Conservation (phyloP, 208 protist species). For the Naegleria lovaniensis region DNA sequence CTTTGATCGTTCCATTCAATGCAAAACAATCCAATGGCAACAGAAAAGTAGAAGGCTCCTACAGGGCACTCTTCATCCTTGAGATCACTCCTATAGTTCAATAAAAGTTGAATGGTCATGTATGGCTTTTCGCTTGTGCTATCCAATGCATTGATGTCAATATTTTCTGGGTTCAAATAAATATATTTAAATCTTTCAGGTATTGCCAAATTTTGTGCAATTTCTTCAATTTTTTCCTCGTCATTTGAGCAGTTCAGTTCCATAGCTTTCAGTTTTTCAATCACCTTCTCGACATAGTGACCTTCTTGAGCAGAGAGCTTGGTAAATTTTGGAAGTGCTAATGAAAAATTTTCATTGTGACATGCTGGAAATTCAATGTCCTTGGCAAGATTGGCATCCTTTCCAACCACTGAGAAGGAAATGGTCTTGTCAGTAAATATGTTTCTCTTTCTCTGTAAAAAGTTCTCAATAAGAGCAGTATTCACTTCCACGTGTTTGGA, state of each 20-base stretch:
- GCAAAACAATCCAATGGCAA: neutral
- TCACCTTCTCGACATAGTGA: neutral
- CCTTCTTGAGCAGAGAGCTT: neutral
- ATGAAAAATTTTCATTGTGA: neutral
- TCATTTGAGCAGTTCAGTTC: neutral
- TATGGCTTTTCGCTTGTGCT: neutral
- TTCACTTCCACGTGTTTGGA: neutral
- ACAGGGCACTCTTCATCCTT: neutral
- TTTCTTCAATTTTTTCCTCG: neutral
- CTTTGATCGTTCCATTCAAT: neutral
- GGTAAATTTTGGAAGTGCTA: neutral
- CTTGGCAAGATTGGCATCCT: neutral
- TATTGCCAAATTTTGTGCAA: neutral
- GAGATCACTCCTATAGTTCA: neutral
- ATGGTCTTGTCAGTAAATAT: neutral
- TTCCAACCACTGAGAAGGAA: neutral
- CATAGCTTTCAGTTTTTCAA: neutral
- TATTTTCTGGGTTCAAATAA: neutral
- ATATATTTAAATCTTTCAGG: conserved; percentile 3
- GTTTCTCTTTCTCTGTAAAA: neutral
- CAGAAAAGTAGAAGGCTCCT: neutral
- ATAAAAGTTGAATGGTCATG: neutral
- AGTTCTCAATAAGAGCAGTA: neutral
- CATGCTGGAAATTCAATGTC: neutral
- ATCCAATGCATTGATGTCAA: neutral